Conservation (phyloP, 495 filamentous ascomycete genomes). For the Talaromyces liani region DNA sequence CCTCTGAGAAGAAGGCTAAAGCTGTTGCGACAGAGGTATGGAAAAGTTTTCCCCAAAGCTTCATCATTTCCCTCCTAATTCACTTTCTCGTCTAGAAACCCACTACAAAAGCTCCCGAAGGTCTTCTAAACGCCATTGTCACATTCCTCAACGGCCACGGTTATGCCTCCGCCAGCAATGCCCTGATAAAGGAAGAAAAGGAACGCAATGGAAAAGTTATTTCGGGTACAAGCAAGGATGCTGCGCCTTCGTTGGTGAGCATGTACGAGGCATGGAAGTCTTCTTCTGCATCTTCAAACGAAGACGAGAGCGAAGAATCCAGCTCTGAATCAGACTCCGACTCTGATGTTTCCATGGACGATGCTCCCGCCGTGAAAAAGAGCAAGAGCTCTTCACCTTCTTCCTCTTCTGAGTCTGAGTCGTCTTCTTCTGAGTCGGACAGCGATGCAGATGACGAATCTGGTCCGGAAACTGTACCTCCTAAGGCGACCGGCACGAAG, state of each 20-base stretch:
- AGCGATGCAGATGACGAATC: slow-evolving; percentile 57
- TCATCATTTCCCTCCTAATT: neutral
- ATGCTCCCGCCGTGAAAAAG: slow-evolving; percentile 33
- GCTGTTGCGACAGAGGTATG: neutral
- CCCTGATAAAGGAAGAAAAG: slow-evolving; percentile 52
- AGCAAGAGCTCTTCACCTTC: slow-evolving; percentile 26
- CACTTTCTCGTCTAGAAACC: neutral
- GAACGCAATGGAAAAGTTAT: slow-evolving; percentile 28
- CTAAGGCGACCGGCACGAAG: slow-evolving; percentile 43
- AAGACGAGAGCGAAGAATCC: slow-evolving; percentile 17
- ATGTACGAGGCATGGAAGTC: slow-evolving; percentile 41
- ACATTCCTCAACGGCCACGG: slow-evolving; percentile 59
- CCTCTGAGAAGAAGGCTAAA: neutral
- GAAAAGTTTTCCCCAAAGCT: neutral
- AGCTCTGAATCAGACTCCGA: slow-evolving; percentile 17
- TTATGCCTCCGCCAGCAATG: slow-evolving; percentile 48
- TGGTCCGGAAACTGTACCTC: slow-evolving; percentile 30
- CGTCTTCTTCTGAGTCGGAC: slow-evolving; percentile 47
- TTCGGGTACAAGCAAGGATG: slow-evolving; percentile 11
- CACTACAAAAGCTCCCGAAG: slow-evolving; percentile 35
- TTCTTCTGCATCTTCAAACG: slow-evolving; percentile 14
- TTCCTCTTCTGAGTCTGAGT: slow-evolving; percentile 40
- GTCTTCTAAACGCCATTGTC: slow-evolving; percentile 58
- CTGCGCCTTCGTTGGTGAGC: slow-evolving; percentile 32
- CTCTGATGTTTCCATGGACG: slow-evolving; percentile 54